A percentile compares a stretch with the other conserved stretches of the same genome.
phyloP scores from a whole-genome alignment of 2,329 filamentous ascomycete genomes.

The Monilinia laxa region DNA sequence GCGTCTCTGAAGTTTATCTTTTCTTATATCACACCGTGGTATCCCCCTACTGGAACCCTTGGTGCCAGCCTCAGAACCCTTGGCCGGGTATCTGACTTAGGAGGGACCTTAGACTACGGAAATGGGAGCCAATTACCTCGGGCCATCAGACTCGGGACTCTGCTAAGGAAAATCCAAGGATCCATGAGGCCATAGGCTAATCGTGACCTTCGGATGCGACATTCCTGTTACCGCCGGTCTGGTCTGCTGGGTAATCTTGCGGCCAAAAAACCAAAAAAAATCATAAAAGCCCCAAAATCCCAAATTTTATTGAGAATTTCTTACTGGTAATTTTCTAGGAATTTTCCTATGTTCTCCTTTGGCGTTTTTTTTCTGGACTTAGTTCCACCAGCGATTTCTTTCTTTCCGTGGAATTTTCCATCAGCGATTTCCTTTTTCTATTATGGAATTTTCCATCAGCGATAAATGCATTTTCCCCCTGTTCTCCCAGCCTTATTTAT shows the following conservation, averaged over 20 bases:
- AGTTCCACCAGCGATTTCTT: background rate
- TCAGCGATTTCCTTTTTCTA: background rate
- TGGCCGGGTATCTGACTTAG: constrained; percentile 12
- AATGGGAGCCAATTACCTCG: constrained; percentile 10
- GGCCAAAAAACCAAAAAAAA: background rate
- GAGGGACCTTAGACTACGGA: constrained; percentile 1
- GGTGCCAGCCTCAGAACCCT: constrained; percentile 15
- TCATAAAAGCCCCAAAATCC: background rate
- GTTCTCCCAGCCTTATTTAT: too few species aligned
- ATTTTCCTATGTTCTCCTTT: background rate
- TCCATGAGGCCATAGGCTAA: constrained; percentile 4
- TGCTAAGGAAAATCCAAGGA: constrained; percentile 11
- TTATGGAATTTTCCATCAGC: background rate
- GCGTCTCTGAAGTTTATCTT: background rate
- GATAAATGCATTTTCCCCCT: background rate
- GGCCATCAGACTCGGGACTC: constrained; percentile 9
- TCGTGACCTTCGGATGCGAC: constrained; percentile 9
- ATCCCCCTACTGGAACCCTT: background rate
- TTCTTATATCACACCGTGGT: background rate
- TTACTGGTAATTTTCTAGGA: background rate
- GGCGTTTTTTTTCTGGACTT: background rate
- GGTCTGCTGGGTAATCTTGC: constrained; percentile 4
- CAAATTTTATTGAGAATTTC: background rate
- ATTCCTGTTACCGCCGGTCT: constrained; percentile 9
- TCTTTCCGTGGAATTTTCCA: background rate